Evolutionary conservation across 2,329 filamentous ascomycete species (phyloP), one percentile per base, ranked within the genome.

Genomic region (Aspergillus flavus): DNA sequence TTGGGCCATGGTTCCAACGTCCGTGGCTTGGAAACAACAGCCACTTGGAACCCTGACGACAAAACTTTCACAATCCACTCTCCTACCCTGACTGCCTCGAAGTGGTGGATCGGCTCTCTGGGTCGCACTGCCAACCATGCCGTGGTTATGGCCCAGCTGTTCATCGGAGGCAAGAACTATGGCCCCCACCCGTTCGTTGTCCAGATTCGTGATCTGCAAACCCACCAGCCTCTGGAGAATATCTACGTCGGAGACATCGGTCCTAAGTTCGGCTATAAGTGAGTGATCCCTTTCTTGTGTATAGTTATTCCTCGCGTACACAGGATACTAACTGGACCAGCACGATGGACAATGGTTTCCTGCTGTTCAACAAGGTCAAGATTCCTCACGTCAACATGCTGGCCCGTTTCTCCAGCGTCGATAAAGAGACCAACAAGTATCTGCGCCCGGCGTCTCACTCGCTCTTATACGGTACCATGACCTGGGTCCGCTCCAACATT

Each of bases 41-140:
- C 90, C 1, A 92, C 87, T 0, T 93, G 90, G 90, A 89, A 91
- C 71, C 80, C 86, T 0, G 81, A 88, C 6, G 89, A 92, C 76
- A 90, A 91, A 82, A 91, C 88, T 3, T 93, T 94, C 71, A 89
- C 83, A 16, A 83, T 94, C 41, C 87, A 93, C 77, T 92, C 89
- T 0, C 91, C 91, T 11, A 83, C 87, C 65, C 82, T 93, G 61
- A 93, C 91, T 1, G 86, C 91, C 0, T 90, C 89, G 39, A 94
- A 94, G 74, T 94, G 91, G 91, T 94, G 91, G 91, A 93, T 93
- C 69, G 91, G 91, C 1, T 91, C 90, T 12, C 83, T 94, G 4
- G 91, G 91, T 58, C 85, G 89, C 69, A 89, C 89, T 3, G 91
- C 91, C 52, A 94, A 92, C 74, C 85, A 92, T 72, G 91, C 91